These are phyloP conservation scores for Populus hybrid DNA, from an alignment of 441 rosid genomes.

Conservation along the genomic window DNA sequence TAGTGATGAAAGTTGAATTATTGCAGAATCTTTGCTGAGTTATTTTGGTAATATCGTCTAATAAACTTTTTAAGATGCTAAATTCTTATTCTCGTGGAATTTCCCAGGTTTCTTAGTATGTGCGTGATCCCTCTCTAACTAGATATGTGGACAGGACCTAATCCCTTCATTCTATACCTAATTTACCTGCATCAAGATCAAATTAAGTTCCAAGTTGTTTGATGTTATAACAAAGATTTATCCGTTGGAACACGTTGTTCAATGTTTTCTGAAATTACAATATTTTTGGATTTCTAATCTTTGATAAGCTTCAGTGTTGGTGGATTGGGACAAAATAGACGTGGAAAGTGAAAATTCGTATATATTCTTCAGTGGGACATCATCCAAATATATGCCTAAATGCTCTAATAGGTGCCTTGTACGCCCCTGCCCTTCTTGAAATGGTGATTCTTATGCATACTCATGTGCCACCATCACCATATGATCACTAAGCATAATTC, in stretches of 20 bases:
- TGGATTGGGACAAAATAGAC: constrained; percentile 1
- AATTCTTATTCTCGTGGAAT: constrained; percentile 8
- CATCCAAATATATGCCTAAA: background rate
- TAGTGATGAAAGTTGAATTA: background rate
- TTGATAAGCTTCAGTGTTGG: background rate
- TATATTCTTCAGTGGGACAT: constrained; percentile 34
- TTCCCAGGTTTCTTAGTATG: background rate
- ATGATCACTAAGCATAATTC: constrained; percentile 38
- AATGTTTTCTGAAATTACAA: background rate
- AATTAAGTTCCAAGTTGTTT: constrained; percentile 5
- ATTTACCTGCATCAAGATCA: background rate
- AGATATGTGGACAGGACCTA: background rate
- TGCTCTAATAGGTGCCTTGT: constrained; percentile 39
- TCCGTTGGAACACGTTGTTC: background rate
- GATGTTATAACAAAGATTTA: background rate
- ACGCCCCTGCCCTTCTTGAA: constrained; percentile 24
- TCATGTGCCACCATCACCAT: constrained; percentile 41
- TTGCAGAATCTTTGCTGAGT: background rate
- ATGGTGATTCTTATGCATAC: constrained; percentile 36
- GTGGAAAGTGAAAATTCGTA: constrained; percentile 32
- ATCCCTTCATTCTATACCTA: background rate
- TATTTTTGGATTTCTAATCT: background rate
- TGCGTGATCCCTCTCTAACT: background rate
- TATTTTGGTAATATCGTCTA: background rate
- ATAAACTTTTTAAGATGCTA: background rate